Evolutionary conservation across 495 filamentous ascomycete species (phyloP), one percentile per base, ranked within the genome.

Genomic region (Lophium mytilinum): DNA sequence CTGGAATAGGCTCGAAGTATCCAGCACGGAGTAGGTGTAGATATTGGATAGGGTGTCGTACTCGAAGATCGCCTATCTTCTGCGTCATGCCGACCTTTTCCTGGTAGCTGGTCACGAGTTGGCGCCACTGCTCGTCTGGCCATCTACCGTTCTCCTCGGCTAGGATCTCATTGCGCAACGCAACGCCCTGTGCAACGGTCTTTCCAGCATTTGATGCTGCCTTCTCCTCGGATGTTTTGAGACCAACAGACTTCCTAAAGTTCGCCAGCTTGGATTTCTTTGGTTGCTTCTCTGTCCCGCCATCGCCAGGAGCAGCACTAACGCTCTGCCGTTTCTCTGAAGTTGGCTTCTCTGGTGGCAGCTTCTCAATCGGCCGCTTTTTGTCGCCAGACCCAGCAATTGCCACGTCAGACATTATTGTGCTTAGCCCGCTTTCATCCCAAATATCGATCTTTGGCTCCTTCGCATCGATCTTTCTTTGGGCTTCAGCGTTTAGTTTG

Each of bases 1-100:
- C 70, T 6, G 75, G 73, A 45, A 78, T 78, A 4, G 75, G 73
- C 59, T 78, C 75, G 40, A 78, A 76, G 53, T 76, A 78, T 45
- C 75, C 75, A 4, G 75, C 75, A 42, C 68, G 69, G 12, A 78
- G 72, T 30, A 76, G 66, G 49, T 76, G 74, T 9, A 78, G 68
- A 49, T 78, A 78, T 50, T 78, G 74, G 35, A 69, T 63, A 37
- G 75, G 75, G 5, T 48, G 45, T 1, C 49, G 57, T n/a, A 50
- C 54, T 42, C 75, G 73, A 37, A 76, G 67, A 4, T 73, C 61
- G 5, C 69, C 64, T 37, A 78, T 72, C 46, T 68, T 72, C 37
- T 61, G 56, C 48, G 63, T 60, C 64, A 76, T 74, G 14, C 74
- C 73, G 12, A 75, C 60, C 33, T 69, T 67, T 5, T 72, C 71